phyloP scores from a whole-genome alignment of 2,329 filamentous ascomycete genomes.

The Decorospora gaudefroyi region DNA sequence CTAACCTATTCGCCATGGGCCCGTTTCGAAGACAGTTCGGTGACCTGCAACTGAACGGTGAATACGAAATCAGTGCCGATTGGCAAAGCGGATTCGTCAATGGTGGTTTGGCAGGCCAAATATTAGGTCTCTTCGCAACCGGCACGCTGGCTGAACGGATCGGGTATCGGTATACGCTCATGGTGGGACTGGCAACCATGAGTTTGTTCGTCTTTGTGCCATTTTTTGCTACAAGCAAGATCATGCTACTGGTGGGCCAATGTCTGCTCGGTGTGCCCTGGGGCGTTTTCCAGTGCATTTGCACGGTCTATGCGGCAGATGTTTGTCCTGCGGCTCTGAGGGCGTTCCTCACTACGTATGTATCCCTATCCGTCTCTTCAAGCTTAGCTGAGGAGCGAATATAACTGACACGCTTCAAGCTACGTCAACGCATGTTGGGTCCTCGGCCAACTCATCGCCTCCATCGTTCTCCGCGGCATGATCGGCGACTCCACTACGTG shows the following conservation, averaged over 20 bases:
- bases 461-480: constrained; percentile 68
- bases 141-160: constrained; percentile 49
- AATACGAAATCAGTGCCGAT: constrained; percentile 44
- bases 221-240: constrained; percentile 22
- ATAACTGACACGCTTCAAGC: constrained; percentile 5
- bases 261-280: constrained; percentile 41
- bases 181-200: constrained; percentile 15
- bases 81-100: constrained; percentile 52
- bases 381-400: fast-evolving
- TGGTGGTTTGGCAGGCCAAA: constrained; percentile 48
- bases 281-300: constrained; percentile 49
- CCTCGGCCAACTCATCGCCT: constrained; percentile 67
- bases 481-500: constrained; percentile 62
- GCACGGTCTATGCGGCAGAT: constrained; percentile 54
- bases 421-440: constrained; percentile 39
- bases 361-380: not conserved
- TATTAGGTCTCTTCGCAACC: constrained; percentile 48
- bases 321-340: constrained; percentile 70
- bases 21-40: constrained; percentile 48
- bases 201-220: constrained; percentile 18
- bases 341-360: constrained; percentile 59
- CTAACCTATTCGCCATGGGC: constrained; percentile 66
- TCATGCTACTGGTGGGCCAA: constrained; percentile 20
- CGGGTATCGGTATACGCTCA: constrained; percentile 33
- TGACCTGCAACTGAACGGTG: constrained; percentile 21